Evolutionary conservation across 1,284 basidiomycete genomes (phyloP), one percentile per base, ranked within the genome.

Genomic region (Apiotrichum siamense): DNA sequence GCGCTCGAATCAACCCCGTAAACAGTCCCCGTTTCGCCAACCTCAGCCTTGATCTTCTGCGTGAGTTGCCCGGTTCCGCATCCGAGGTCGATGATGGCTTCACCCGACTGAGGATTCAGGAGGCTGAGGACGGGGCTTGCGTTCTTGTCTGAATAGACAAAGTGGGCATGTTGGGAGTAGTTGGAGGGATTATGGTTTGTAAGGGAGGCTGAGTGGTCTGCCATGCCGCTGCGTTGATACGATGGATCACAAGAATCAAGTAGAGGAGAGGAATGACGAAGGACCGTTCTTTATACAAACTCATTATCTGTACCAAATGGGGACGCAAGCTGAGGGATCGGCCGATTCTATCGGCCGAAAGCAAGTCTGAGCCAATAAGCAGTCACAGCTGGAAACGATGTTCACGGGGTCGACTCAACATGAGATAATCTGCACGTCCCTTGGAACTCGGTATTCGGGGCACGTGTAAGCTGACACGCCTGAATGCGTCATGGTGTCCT

Each of bases 41-140:
- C 84, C 10, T 77, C 62, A 11, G 77, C 63, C 44, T 79, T 76
- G 38, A 90, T 75, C 52, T 78, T 73, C 37, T 78, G 58, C 0
- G 86, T 86, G 15, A 91, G 71, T 60, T 90, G 84, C 0, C 87
- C 88, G 39, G 82, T 87, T 5, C 88, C 88, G 63, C 88, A 90
- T 4, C 88, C 88, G 35, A 91, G 75, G 63, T 91, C 88, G 38
- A 86, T 75, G 50, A 91, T 83, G 39, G 75, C 74, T 58, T 90
- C 85, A 2, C 86, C 85, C 0, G 79, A 77, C 58, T 79, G 61
- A 0, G 85, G 76, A 24, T 78, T 68, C 17, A 90, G 77, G n/a
- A 88, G 74, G 4, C 76, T 73, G 9, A 88, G 69, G 20, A 90
- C 77, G 2, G 83, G 78, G 0, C 77, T 67, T 0, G 83, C 84